These are phyloP conservation scores for Hymenoscyphus albidus DNA, from an alignment of 2,329 filamentous ascomycete genomes.

Conservation along the genomic window DNA sequence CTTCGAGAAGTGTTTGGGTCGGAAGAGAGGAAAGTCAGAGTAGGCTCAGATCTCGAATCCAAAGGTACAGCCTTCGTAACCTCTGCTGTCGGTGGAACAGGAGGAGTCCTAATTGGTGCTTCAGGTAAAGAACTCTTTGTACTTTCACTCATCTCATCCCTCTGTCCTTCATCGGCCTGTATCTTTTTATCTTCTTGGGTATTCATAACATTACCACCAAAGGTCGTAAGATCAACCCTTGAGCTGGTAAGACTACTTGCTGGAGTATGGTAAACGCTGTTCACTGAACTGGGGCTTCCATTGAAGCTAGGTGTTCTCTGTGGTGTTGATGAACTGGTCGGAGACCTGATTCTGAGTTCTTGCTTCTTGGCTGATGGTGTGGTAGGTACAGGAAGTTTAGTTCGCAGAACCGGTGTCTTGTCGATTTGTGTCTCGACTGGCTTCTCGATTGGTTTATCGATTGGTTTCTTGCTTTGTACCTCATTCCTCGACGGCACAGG, in stretches of 20 bases:
- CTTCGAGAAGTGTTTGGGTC: no score
- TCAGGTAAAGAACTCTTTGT: neutral
- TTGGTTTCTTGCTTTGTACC: no score
- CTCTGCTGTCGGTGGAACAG: neutral
- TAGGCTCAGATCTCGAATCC: neutral
- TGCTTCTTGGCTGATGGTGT: no score
- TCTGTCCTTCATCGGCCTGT: neutral
- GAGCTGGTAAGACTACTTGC: neutral
- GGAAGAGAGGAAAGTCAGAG: neutral
- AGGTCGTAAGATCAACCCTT: neutral
- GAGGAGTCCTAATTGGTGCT: neutral
- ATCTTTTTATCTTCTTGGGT: neutral
- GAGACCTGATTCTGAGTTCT: no score
- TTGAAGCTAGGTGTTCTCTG: neutral
- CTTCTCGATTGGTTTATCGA: no score
- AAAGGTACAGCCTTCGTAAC: neutral
- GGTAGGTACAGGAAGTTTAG: no score
- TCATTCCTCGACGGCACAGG: no score
- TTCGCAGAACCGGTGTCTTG: no score
- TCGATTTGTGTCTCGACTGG: no score
- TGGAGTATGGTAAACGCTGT: neutral
- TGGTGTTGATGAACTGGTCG: neutral
- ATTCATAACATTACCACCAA: neutral
- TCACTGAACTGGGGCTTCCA: neutral
- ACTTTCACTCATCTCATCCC: neutral